A percentile compares a stretch with the other conserved stretches of the same genome.
phyloP scores from a whole-genome alignment of 345 rosid genomes.

The Theobroma cacao region DNA sequence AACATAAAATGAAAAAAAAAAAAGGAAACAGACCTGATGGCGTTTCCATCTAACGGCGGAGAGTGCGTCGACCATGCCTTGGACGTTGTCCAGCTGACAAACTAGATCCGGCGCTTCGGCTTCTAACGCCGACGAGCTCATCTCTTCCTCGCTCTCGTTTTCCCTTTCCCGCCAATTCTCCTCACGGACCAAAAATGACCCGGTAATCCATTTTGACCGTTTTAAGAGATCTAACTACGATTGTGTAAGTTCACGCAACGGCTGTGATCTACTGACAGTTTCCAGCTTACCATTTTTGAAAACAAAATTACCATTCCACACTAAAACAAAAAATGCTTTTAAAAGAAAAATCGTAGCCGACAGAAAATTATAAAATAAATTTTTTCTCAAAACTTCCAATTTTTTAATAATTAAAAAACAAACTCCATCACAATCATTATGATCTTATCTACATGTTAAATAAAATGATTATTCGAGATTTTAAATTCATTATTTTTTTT shows the following conservation, averaged over 20 bases:
- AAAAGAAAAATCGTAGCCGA: no score
- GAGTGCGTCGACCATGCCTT: conserved; percentile 91
- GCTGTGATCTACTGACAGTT: neutral
- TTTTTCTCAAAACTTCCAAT: no score
- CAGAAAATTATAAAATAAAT: no score
- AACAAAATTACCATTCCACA: no score
- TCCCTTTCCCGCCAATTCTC: conserved; percentile 29
- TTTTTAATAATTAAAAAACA: no score
- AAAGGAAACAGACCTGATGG: conserved; percentile 51
- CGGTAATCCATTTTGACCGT: neutral
- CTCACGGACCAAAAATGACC: conserved; percentile 4
- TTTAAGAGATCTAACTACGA: neutral
- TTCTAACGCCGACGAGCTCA: conserved; percentile 69
- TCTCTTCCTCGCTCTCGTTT: conserved; percentile 4
- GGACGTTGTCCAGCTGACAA: conserved; percentile 75
- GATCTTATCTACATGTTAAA: no score
- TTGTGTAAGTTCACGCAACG: neutral
- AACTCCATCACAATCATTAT: no score
- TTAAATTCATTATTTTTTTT: no score
- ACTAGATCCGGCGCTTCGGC: conserved; percentile 64
- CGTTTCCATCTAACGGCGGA: conserved; percentile 93
- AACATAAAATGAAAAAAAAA: neutral
- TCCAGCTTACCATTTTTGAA: no score
- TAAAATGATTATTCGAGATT: no score
- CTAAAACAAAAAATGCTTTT: no score